Conservation (phyloP, 2,329 filamentous ascomycete species). For the Talaromyces atroroseus region DNA sequence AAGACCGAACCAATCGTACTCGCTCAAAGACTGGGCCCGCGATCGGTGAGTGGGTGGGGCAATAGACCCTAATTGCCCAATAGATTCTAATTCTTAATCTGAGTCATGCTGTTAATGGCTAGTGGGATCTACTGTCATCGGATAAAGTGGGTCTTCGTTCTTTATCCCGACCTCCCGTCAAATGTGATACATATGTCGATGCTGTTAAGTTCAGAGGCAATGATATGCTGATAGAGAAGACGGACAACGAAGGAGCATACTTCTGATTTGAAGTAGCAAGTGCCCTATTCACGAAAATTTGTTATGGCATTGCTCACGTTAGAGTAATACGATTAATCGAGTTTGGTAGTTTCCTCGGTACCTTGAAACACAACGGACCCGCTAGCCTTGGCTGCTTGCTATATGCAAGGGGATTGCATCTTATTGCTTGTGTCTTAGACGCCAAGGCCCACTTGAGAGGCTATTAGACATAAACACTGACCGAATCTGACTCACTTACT, state of each 20-base stretch:
- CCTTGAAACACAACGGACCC: neutral
- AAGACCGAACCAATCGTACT: neutral
- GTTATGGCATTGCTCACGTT: neutral
- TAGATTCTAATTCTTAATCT: neutral
- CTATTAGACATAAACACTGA: neutral
- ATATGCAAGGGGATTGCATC: slow-evolving; percentile 5
- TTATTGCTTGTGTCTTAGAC: slow-evolving; percentile 6
- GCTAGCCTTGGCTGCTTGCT: neutral
- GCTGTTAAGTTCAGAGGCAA: neutral
- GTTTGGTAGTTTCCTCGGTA: neutral
- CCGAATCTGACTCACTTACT: neutral
- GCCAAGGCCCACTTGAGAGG: neutral
- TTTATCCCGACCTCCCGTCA: slow-evolving; percentile 4
- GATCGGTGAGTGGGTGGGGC: neutral
- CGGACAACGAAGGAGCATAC: no score
- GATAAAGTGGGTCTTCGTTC: neutral
- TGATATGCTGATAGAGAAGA: no score
- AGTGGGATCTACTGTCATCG: neutral
- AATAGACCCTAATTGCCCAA: neutral
- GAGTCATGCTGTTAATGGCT: neutral
- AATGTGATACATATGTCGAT: neutral
- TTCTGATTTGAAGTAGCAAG: no score
- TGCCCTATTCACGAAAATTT: neutral
- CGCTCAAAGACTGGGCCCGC: neutral
- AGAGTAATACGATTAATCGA: neutral